Conservation (phyloP, 2,329 filamentous ascomycete genomes). For the Allantophomopsis cytisporea region DNA sequence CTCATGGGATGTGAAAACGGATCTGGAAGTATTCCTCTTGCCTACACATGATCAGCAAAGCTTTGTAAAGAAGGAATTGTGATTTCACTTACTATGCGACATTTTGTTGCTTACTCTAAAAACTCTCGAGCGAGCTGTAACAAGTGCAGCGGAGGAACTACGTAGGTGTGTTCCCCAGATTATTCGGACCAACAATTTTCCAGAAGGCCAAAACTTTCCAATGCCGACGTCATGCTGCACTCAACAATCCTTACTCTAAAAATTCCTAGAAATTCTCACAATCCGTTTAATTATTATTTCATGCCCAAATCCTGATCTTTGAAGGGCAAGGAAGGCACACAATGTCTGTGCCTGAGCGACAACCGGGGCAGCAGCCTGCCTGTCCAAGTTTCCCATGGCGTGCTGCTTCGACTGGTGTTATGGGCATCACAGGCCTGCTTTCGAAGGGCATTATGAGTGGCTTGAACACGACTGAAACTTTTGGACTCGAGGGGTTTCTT, state of each 20-base stretch:
- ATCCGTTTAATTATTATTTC: too few relatives aligned
- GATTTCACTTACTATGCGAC: conserved; percentile 32
- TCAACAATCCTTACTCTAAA: too few relatives aligned
- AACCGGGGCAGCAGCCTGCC: neutral
- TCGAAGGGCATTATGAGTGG: conserved; percentile 64
- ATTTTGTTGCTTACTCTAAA: conserved; percentile 15
- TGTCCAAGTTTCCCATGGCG: conserved; percentile 45
- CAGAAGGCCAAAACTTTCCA: too few relatives aligned
- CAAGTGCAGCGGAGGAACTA: neutral
- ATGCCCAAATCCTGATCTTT: too few relatives aligned
- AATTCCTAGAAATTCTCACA: too few relatives aligned
- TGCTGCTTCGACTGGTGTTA: conserved; percentile 56
- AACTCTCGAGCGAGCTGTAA: neutral
- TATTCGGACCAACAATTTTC: neutral
- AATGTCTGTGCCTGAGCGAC: conserved; percentile 6
- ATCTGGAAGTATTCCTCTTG: conserved; percentile 82
- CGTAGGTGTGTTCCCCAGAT: neutral
- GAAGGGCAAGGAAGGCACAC: conserved; percentile 2
- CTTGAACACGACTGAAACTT: conserved; percentile 61
- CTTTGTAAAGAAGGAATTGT: neutral
- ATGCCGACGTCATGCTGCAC: too few relatives aligned
- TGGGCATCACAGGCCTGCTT: conserved; percentile 59
- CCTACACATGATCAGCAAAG: conserved; percentile 23
- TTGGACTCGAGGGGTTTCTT: conserved; percentile 65
- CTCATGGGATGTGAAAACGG: conserved; percentile 91